phyloP scores from a whole-genome alignment of 2,329 filamentous ascomycete genomes.

The Fusarium verrucosum region DNA sequence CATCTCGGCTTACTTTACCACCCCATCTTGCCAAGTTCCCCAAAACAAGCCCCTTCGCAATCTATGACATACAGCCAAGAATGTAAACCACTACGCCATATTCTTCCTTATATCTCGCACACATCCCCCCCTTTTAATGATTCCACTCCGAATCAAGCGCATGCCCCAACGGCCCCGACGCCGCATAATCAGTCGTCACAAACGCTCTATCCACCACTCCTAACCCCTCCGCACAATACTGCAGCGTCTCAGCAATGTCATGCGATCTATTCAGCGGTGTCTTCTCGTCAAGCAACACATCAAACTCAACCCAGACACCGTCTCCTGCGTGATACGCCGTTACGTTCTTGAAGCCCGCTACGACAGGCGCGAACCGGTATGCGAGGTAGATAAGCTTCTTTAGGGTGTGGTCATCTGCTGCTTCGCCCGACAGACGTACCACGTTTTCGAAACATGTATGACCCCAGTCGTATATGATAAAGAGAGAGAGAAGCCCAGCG shows the following conservation, averaged over 20 bases:
- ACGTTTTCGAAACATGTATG: conserved; percentile 56
- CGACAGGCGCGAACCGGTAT: conserved; percentile 47
- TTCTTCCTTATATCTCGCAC: background rate
- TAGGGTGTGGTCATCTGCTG: conserved; percentile 43
- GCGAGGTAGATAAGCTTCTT: conserved; percentile 49
- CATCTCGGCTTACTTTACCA: background rate
- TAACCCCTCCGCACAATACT: conserved; percentile 49
- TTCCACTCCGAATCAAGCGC: conserved; percentile 44
- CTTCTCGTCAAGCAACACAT: conserved; percentile 46
- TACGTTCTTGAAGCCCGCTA: conserved; percentile 48
- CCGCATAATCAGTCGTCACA: conserved; percentile 50
- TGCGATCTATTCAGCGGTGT: conserved; percentile 46
- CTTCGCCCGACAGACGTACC: conserved; percentile 47
- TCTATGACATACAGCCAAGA: conserved; percentile 12
- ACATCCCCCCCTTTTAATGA: conserved; percentile 12
- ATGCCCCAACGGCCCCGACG: conserved; percentile 46
- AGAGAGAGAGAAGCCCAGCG: conserved; percentile 69
- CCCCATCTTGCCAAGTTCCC: background rate
- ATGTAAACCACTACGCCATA: background rate
- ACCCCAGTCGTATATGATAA: conserved; percentile 76
- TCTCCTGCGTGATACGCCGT: conserved; percentile 49
- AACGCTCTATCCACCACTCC: conserved; percentile 47
- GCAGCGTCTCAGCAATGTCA: conserved; percentile 49
- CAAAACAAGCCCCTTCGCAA: background rate
- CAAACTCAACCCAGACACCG: conserved; percentile 49